phyloP scores from a whole-genome alignment of 176 grass and related monocot genomes.

The Avena eriantha region DNA sequence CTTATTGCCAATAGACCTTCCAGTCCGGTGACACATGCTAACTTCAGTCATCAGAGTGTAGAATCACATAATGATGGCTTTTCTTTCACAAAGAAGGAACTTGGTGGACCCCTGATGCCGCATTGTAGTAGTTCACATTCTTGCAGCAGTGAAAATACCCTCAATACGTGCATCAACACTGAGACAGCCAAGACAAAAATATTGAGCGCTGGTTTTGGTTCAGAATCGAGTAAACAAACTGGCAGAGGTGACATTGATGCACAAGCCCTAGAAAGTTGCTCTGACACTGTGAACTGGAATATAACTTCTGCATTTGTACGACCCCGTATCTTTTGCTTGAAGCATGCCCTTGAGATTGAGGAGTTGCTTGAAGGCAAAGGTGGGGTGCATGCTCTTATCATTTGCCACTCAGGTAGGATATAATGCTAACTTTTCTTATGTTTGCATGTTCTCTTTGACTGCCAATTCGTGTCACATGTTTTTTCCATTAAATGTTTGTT shows the following conservation, averaged over 20 bases:
- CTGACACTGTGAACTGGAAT: conserved; percentile 53
- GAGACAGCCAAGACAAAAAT: conserved; percentile 35
- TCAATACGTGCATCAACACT: conserved; percentile 1
- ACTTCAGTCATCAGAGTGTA: conserved; percentile 22
- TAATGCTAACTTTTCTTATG: neutral
- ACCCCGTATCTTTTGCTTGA: conserved; percentile 93
- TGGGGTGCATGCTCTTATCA: conserved; percentile 72
- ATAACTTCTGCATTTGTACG: conserved; percentile 63
- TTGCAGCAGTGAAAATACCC: conserved; percentile 41
- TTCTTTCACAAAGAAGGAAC: conserved; percentile 36
- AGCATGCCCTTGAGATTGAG: conserved; percentile 92
- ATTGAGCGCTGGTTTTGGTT: conserved; percentile 16
- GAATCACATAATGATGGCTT: conserved; percentile 32
- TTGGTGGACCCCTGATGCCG: conserved; percentile 27
- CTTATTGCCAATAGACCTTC: conserved; percentile 35
- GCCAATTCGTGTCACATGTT: conserved; percentile 4
- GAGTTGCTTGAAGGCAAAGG: conserved; percentile 76
- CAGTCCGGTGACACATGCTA: conserved; percentile 16
- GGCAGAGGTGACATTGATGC: conserved; percentile 33
- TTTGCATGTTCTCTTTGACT: conserved; percentile 38
- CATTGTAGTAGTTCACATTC: conserved; percentile 23
- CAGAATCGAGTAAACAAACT: conserved; percentile 39
- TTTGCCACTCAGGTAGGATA: conserved; percentile 87
- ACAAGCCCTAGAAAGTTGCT: conserved; percentile 27
- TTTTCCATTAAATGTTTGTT: neutral